Conservation (phyloP, 2,329 filamentous ascomycete species). For the Aureobasidium uvarum region DNA sequence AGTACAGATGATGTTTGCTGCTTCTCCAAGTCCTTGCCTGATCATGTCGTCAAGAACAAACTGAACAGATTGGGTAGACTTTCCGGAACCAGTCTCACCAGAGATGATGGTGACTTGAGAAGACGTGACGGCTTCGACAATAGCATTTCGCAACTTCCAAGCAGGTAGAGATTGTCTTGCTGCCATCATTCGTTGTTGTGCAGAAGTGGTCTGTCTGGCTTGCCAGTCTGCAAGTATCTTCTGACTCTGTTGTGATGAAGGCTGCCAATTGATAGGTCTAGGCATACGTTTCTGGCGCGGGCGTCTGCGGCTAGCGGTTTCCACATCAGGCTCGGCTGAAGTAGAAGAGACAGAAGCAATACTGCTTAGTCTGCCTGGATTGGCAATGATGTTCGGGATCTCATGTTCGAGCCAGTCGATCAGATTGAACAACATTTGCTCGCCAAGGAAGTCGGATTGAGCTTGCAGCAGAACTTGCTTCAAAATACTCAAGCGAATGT, state of each 20-base stretch:
- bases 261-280: slow-evolving; percentile 62
- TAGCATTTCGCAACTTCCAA: slow-evolving; percentile 75
- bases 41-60: slow-evolving; percentile 94
- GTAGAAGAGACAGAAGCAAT: slow-evolving; percentile 71
- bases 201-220: slow-evolving; percentile 61
- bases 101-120: slow-evolving; percentile 95
- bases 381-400: slow-evolving; percentile 76
- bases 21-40: slow-evolving; percentile 66
- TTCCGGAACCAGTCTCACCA: slow-evolving; percentile 94
- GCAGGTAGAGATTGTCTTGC: slow-evolving; percentile 76
- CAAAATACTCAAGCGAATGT: slow-evolving; percentile 87
- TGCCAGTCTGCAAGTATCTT: slow-evolving; percentile 65
- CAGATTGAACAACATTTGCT: slow-evolving; percentile 87
- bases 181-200: slow-evolving; percentile 71
- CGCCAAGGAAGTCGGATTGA: slow-evolving; percentile 67
- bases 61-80: slow-evolving; percentile 95
- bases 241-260: slow-evolving; percentile 58
- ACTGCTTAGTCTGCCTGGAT: slow-evolving; percentile 78
- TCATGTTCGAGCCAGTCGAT: slow-evolving; percentile 90
- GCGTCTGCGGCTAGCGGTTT: slow-evolving; percentile 22
- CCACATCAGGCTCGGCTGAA: slow-evolving; percentile 47
- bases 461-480: slow-evolving; percentile 73
- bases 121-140: slow-evolving; percentile 70
- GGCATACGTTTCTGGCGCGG: slow-evolving; percentile 39
- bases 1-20: slow-evolving; percentile 89